These are phyloP conservation scores for Pseudogymnoascus sp. DNA, from an alignment of 2,329 filamentous ascomycete species.

Conservation along the genomic window DNA sequence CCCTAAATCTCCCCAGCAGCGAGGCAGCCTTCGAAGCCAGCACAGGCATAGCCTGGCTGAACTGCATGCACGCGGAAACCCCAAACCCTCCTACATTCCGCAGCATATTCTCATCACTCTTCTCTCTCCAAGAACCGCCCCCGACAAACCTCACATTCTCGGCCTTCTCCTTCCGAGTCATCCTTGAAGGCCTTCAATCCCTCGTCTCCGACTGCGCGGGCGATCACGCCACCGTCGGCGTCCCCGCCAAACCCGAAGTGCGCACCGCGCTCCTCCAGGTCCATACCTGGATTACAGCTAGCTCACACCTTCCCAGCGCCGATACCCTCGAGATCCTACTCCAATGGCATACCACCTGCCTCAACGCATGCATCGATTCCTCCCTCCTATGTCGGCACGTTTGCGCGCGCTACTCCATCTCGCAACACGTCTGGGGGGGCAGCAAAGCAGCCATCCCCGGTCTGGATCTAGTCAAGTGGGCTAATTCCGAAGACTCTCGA, in stretches of 20 bases:
- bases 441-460: constrained; percentile 22
- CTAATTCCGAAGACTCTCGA: constrained; percentile 31
- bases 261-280: constrained; percentile 32
- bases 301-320: constrained; percentile 28
- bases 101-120: constrained; percentile 33
- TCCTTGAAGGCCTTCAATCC: constrained; percentile 37
- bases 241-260: constrained; percentile 33
- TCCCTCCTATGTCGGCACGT: constrained; percentile 32
- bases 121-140: constrained; percentile 28
- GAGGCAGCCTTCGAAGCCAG: constrained; percentile 34
- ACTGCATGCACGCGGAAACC: constrained; percentile 28
- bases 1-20: constrained; percentile 32
- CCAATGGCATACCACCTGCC: constrained; percentile 37
- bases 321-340: constrained; percentile 35
- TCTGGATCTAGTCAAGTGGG: constrained; percentile 34
- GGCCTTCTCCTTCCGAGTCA: constrained; percentile 34
- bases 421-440: constrained; percentile 33
- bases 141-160: constrained; percentile 29
- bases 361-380: constrained; percentile 35
- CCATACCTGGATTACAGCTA: constrained; percentile 32
- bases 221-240: constrained; percentile 32
- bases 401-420: constrained; percentile 32
- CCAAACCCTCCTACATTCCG: constrained; percentile 32
- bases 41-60: constrained; percentile 34
- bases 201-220: constrained; percentile 34